A percentile compares a stretch with the other conserved stretches of the same genome.
Evolutionary conservation across 2,329 filamentous ascomycete species (phyloP).

Genomic region (Lecanosticta acicola): DNA sequence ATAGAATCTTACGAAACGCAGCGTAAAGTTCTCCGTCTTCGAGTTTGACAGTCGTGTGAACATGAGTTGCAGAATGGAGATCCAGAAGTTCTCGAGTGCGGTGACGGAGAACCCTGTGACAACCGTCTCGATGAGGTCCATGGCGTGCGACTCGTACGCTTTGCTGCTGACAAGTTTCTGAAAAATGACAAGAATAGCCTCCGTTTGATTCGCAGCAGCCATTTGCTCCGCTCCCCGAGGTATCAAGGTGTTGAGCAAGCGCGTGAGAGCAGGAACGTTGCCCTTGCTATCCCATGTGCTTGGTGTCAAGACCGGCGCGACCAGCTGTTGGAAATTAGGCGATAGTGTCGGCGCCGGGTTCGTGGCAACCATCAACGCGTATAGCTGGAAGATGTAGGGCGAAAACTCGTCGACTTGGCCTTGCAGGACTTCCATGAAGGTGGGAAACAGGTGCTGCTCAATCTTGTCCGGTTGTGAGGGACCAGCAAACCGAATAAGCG

Average conservation of each 20-base stretch:
- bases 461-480: slow-evolving; percentile 65
- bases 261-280: slow-evolving; percentile 85
- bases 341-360: slow-evolving; percentile 75
- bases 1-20: slow-evolving; percentile 89
- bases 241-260: slow-evolving; percentile 78
- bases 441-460: slow-evolving; percentile 73
- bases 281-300: slow-evolving; percentile 84
- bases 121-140: slow-evolving; percentile 82
- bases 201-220: slow-evolving; percentile 71
- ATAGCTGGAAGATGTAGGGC: slow-evolving; percentile 93
- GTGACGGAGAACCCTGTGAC: slow-evolving; percentile 67
- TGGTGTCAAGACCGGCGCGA: slow-evolving; percentile 73
- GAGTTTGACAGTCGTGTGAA: slow-evolving; percentile 66
- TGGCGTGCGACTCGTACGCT: slow-evolving; percentile 77
- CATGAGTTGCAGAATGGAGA: slow-evolving; percentile 72
- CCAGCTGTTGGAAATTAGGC: slow-evolving; percentile 71
- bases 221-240: slow-evolving; percentile 69
- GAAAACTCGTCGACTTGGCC: slow-evolving; percentile 90
- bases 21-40: slow-evolving; percentile 77
- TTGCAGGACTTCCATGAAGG: slow-evolving; percentile 73
- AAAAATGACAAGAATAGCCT: slow-evolving; percentile 90
- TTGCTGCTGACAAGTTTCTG: slow-evolving; percentile 80
- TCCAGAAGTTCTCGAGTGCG: slow-evolving; percentile 71
- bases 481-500: slow-evolving; percentile 72
- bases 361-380: slow-evolving; percentile 82